Percentiles rank a stretch among this genome's conserved stretches.
Conservation (phyloP, 768 basidiomycete species). For the Gloeostereum incarnatum region DNA sequence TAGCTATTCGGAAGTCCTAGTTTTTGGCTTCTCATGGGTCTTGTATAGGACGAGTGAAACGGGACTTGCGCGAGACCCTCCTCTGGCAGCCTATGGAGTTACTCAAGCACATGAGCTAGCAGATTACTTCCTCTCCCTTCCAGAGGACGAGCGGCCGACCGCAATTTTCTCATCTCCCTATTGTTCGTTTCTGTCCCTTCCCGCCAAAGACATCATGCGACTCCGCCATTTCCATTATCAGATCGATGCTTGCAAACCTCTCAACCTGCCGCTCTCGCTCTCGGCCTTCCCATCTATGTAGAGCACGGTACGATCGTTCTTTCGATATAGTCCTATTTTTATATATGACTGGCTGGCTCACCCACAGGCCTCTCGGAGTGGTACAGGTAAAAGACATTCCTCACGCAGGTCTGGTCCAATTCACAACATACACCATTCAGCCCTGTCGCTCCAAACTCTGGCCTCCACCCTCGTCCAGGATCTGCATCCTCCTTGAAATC, state of each 20-base stretch:
- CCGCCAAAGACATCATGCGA: neutral
- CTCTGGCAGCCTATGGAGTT: constrained; percentile 64
- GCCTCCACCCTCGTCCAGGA: constrained; percentile 69
- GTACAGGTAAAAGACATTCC: no score
- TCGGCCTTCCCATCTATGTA: constrained; percentile 62
- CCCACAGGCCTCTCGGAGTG: constrained; percentile 66
- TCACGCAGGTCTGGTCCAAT: no score
- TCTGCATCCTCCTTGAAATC: constrained; percentile 40
- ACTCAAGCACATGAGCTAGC: constrained; percentile 75
- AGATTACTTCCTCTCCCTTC: constrained; percentile 51
- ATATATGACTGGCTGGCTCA: neutral
- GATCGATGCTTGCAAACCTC: constrained; percentile 87
- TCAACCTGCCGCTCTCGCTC: constrained; percentile 48
- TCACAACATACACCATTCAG: no score
- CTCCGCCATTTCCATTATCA: constrained; percentile 15
- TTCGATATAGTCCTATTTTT: neutral
- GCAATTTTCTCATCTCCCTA: constrained; percentile 82
- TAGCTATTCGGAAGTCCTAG: constrained; percentile 1
- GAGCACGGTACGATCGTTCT: constrained; percentile 54
- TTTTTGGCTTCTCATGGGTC: constrained; percentile 5
- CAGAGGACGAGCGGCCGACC: constrained; percentile 59
- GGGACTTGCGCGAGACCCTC: constrained; percentile 65
- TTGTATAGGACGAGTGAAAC: constrained; percentile 46
- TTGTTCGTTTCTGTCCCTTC: constrained; percentile 33
- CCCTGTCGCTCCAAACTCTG: constrained; percentile 53